Conservation (phyloP, 768 basidiomycete species). For the Leccinum rimulosum region DNA sequence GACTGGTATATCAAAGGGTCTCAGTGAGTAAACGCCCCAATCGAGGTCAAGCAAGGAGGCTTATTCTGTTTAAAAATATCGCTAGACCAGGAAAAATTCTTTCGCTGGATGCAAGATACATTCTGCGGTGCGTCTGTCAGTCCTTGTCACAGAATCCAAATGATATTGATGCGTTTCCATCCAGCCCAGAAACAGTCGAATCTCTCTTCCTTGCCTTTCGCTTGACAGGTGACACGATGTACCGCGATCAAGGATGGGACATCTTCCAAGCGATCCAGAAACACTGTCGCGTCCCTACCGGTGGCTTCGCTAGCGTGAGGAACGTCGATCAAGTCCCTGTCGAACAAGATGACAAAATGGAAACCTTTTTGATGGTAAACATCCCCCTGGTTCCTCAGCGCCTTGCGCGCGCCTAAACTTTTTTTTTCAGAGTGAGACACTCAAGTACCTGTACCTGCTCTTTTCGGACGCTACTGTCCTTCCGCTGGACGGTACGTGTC, state of each 20-base stretch:
- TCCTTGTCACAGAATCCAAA: background rate
- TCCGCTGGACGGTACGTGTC: conserved; percentile 66
- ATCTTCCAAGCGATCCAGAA: conserved; percentile 89
- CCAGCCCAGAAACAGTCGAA: conserved; percentile 90
- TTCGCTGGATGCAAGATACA: conserved; percentile 87
- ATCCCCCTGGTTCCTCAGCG: background rate
- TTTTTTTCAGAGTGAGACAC: conserved; percentile 67
- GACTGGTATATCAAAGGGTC: conserved; percentile 96
- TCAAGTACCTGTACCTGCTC: conserved; percentile 88
- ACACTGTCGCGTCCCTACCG: conserved; percentile 71
- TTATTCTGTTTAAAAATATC: conserved; percentile 4
- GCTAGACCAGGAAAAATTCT: conserved; percentile 25
- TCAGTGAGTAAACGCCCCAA: conserved; percentile 37
- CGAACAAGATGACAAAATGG: conserved; percentile 84
- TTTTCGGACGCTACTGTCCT: conserved; percentile 75
- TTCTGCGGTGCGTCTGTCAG: conserved; percentile 59
- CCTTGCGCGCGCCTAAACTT: background rate
- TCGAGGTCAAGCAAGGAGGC: background rate
- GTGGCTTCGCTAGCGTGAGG: conserved; percentile 80
- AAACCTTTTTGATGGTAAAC: conserved; percentile 87
- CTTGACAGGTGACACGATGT: conserved; percentile 79
- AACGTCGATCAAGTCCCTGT: conserved; percentile 81
- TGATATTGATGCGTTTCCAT: background rate
- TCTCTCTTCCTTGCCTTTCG: conserved; percentile 90
- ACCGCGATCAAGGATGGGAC: conserved; percentile 81